phyloP scores from a whole-genome alignment of 2,329 filamentous ascomycete species.

The Cyphellophora attinorum region DNA sequence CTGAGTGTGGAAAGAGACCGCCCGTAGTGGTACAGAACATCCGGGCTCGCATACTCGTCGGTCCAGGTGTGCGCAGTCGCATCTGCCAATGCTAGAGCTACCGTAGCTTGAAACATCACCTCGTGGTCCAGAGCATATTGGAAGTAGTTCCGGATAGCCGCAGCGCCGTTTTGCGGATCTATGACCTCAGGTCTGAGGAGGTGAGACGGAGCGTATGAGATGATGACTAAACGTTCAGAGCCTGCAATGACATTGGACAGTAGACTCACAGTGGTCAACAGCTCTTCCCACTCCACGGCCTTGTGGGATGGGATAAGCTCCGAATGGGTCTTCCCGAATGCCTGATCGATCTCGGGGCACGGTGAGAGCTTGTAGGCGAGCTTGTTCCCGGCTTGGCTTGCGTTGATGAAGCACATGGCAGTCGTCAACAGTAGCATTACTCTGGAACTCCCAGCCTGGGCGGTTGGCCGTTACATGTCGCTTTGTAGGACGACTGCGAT shows the following conservation, averaged over 20 bases:
- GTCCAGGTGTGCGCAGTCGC: slow-evolving; percentile 2
- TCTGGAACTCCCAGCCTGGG: too few species aligned
- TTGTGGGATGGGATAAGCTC: slow-evolving; percentile 5
- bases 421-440: too few species aligned
- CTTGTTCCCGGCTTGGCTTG: too few species aligned
- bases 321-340: slow-evolving; percentile 6
- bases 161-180: slow-evolving; percentile 3
- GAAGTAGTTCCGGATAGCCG: slow-evolving; percentile 3
- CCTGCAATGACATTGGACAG: neutral
- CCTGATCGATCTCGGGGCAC: slow-evolving; percentile 5
- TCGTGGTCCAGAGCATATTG: slow-evolving; percentile 5
- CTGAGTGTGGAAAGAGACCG: slow-evolving; percentile 1
- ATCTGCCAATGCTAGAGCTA: slow-evolving; percentile 5
- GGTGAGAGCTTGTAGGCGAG: too few species aligned
- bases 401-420: too few species aligned
- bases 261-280: slow-evolving; percentile 6
- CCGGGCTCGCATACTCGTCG: slow-evolving; percentile 2
- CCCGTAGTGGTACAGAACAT: slow-evolving; percentile 6
- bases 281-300: slow-evolving; percentile 2
- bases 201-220: slow-evolving; percentile 6
- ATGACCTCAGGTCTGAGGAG: slow-evolving; percentile 5
- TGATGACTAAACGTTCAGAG: too few species aligned
- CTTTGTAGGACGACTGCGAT: slow-evolving; percentile 4
- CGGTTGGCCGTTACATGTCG: neutral
- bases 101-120: slow-evolving; percentile 7